Conservation (phyloP, 805 yeast species). For the Teunomyces barrocoloradensis region DNA sequence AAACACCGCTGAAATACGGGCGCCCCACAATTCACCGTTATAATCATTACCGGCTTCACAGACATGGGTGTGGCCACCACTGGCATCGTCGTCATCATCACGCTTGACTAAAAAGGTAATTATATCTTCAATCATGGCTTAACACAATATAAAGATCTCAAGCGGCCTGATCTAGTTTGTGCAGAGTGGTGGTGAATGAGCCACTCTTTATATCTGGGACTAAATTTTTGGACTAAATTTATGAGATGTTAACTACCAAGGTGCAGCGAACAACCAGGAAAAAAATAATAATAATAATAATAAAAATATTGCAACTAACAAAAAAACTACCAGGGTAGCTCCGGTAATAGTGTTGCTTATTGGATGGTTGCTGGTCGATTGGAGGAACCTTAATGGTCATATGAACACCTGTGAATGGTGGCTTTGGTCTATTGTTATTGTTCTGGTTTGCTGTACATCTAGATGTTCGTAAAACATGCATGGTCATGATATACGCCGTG, state of each 20-base stretch:
- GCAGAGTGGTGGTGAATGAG: neutral
- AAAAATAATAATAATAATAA: no score
- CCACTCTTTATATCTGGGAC: neutral
- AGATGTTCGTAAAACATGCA: no score
- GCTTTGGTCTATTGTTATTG: no score
- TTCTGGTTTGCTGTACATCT: no score
- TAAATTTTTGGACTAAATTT: neutral
- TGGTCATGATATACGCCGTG: no score
- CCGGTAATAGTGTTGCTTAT: no score
- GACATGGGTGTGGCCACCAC: neutral
- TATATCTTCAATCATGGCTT: constrained; percentile 1
- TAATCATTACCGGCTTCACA: constrained; percentile 46
- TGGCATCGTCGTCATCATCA: constrained; percentile 8
- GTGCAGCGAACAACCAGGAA: neutral
- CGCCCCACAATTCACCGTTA: constrained; percentile 41
- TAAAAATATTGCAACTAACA: no score
- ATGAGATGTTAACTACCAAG: neutral
- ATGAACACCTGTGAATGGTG: no score
- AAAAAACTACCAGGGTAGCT: neutral
- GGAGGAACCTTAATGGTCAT: neutral
- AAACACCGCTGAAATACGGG: constrained; percentile 61
- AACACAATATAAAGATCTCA: neutral
- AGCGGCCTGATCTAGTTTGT: neutral
- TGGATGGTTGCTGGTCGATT: neutral
- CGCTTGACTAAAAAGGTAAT: constrained; percentile 17